phyloP scores from a whole-genome alignment of 139 green algal species.

The Chlorella sp. region DNA sequence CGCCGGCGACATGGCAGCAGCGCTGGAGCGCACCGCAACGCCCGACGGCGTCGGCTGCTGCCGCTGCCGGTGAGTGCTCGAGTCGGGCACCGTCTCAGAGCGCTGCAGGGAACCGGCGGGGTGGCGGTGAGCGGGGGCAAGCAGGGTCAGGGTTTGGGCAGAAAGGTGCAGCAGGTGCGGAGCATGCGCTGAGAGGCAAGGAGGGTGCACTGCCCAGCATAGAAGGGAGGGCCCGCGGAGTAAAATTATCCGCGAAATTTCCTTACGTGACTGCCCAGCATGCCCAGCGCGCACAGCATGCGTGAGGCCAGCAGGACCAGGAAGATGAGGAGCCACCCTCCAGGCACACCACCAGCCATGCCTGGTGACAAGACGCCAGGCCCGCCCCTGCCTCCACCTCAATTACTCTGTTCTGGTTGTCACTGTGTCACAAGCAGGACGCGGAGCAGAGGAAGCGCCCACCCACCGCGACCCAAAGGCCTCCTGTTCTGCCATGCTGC shows the following conservation, averaged over 20 bases:
- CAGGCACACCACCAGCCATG: not conserved
- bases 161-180: not conserved
- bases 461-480: not conserved
- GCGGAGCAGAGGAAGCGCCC: not conserved
- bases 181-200: not conserved
- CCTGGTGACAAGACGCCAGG: not conserved
- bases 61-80: not conserved
- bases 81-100: conserved; percentile 7
- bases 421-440: not conserved
- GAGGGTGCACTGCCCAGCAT: too few relatives aligned
- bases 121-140: not conserved
- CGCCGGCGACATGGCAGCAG: not conserved
- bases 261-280: too few relatives aligned
- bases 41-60: not conserved
- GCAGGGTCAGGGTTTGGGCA: not conserved
- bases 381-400: too few relatives aligned
- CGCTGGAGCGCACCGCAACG: conserved; percentile 14
- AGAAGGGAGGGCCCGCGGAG: too few relatives aligned
- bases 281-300: too few relatives aligned
- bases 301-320: too few relatives aligned
- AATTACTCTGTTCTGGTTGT: too few relatives aligned
- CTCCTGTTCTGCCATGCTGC: not conserved
- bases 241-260: too few relatives aligned
- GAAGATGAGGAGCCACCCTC: not conserved
- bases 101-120: not conserved